Conservation (phyloP, 768 basidiomycete species). For the Boletus tomentosulus region DNA sequence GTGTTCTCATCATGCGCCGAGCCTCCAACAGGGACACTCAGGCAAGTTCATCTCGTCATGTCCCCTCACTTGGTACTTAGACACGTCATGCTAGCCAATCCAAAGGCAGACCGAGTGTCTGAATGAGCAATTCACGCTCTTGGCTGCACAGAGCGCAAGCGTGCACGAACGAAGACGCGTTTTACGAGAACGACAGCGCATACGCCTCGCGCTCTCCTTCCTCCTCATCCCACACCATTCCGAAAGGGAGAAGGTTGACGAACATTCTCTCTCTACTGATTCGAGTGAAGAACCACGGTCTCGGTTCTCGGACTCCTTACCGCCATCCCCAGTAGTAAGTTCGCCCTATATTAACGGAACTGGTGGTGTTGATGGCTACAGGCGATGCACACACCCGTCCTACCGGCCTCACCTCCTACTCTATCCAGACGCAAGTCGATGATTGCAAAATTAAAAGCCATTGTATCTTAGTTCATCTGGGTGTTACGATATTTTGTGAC, state of each 20-base stretch:
- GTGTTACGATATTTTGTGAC: not conserved
- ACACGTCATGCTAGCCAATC: not conserved
- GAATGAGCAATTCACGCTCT: conserved; percentile 11
- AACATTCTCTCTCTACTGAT: not conserved
- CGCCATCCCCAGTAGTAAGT: conserved; percentile 18
- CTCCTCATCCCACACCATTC: conserved; percentile 5
- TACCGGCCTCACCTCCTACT: not conserved
- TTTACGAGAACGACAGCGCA: conserved; percentile 10
- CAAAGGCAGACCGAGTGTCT: not conserved
- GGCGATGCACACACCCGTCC: not conserved
- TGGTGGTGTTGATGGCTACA: not conserved
- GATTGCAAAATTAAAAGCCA: conserved; percentile 11
- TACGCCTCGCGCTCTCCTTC: not conserved
- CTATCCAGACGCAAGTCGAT: conserved; percentile 12
- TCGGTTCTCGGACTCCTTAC: conserved; percentile 18
- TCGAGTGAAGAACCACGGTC: conserved; percentile 20
- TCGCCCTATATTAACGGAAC: not conserved
- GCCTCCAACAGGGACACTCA: not conserved
- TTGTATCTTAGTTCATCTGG: not conserved
- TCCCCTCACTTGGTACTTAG: not conserved
- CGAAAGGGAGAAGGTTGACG: not conserved
- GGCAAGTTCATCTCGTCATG: conserved; percentile 4
- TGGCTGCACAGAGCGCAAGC: conserved; percentile 16
- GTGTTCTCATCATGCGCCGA: not conserved
- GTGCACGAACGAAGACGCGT: conserved; percentile 17